Evolutionary conservation across 2,329 filamentous ascomycete genomes (phyloP).

Genomic region (Cercospora berteroae): DNA sequence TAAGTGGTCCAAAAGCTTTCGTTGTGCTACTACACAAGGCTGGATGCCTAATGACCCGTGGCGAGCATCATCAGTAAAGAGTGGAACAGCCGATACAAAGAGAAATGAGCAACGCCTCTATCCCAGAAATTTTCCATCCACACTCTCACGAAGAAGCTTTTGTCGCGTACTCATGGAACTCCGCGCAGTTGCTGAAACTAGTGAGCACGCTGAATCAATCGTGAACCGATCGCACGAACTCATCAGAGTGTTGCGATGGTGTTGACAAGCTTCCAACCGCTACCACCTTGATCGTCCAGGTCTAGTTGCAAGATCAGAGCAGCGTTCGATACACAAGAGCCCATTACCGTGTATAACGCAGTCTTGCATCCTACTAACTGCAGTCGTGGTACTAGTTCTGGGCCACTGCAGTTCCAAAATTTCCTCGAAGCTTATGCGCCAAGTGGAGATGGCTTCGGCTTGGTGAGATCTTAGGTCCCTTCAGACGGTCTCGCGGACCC

Average conservation of each 20-base stretch:
- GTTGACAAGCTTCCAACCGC: not conserved
- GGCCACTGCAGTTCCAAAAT: not conserved
- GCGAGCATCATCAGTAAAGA: not conserved
- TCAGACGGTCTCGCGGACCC: not conserved
- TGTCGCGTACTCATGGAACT: not conserved
- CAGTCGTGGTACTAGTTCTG: not conserved
- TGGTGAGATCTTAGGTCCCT: not conserved
- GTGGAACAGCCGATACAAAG: not conserved
- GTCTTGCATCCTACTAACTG: not conserved
- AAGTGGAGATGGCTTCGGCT: not conserved
- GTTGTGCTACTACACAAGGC: not conserved
- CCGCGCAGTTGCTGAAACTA: not conserved
- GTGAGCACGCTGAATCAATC: not conserved
- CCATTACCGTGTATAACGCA: not conserved
- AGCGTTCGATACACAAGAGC: not conserved
- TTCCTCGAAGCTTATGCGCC: not conserved
- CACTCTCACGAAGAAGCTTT: not conserved
- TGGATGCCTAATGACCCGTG: not conserved
- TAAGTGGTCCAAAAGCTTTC: not conserved
- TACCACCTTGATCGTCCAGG: not conserved
- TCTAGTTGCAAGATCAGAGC: not conserved
- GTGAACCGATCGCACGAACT: not conserved
- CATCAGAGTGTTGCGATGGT: not conserved
- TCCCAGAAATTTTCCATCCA: not conserved
- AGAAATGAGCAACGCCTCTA: not conserved